Base-by-base conservation (phyloP, 2,329 filamentous ascomycete species). In the Ophiostoma triangulosporum region DNA sequence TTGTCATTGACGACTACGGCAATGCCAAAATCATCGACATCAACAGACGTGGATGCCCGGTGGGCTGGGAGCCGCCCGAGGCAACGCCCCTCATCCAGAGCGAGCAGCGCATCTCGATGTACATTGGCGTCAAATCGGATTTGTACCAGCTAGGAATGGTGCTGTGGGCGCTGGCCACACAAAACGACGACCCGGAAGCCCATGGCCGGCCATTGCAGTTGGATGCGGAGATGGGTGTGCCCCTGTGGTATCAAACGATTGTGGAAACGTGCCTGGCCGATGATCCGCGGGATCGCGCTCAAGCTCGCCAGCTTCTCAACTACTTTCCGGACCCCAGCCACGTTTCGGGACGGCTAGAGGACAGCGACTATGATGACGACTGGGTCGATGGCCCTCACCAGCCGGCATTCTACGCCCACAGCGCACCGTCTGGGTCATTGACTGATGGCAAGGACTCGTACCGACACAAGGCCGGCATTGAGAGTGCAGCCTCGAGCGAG, bases 21-120 rank as follows among this genome's bases (percentile, higher is more conserved):
- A 78, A 96, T 63, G 93, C 91, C 8, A 91, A 94, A 63, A 97
- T 98, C 60, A 98, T 98, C 64, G 93, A 98, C 67, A 96, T 98
- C 70, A 98, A 98, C 69, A 79, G 93, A 53, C 78, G 93, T 61
- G 93, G 93, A n/a, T 98, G 93, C 62, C 93, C 93, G 0, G 87
- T 97, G 4, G 91, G 91, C 24, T 98, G 93, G 93, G 93, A 98
- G 61, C 90, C 93, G 3, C 93, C 93, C 4, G 93, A 98, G 68
- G 85, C 94, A 54, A 84, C 83, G 15, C 78, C 80, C 6, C 80
- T 97, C 53, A 88, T 97, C 57, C 83, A 91, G 59, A 90, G 83
- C 66, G 87, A 86, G 55, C 90, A 96, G 66, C 80, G 88, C 29
- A 90, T 98, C 52, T 86, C 87, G 46, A 95, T 97, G 84, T 96